Percentiles rank a stretch among this genome's conserved stretches.
These are phyloP conservation scores for Penicillium paxilli DNA, from an alignment of 495 filamentous ascomycete species.

Conservation along the genomic window DNA sequence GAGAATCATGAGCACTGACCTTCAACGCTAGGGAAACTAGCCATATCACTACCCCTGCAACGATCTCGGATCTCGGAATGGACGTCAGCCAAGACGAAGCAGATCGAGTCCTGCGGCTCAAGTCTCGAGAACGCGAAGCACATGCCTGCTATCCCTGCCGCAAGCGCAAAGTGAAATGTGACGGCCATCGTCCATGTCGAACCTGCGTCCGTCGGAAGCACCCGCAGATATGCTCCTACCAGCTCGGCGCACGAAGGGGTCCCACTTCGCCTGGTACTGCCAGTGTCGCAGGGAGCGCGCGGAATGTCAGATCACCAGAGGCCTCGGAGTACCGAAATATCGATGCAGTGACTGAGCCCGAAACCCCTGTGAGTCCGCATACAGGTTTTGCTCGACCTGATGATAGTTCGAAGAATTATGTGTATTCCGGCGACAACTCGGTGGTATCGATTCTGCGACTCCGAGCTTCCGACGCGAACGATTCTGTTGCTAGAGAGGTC, in stretches of 20 bases:
- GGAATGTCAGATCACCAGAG: background rate
- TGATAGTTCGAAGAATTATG: constrained; percentile 39
- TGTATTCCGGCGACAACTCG: constrained; percentile 41
- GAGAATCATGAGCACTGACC: too few relatives aligned
- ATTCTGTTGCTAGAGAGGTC: constrained; percentile 31
- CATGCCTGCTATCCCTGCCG: constrained; percentile 42
- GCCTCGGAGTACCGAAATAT: background rate
- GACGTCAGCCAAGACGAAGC: constrained; percentile 20
- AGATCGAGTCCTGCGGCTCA: constrained; percentile 32
- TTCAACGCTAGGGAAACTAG: background rate
- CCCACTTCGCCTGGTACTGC: background rate
- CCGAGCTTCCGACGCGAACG: constrained; percentile 58
- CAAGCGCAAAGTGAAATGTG: constrained; percentile 45
- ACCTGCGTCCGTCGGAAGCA: constrained; percentile 34
- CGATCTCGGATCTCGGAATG: constrained; percentile 12
- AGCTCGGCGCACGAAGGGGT: background rate
- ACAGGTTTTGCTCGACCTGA: background rate
- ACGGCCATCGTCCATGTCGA: constrained; percentile 30
- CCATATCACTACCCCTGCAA: background rate
- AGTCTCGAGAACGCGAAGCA: constrained; percentile 32
- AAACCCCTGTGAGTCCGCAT: background rate
- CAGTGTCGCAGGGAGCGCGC: background rate
- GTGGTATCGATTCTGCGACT: constrained; percentile 33
- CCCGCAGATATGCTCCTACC: constrained; percentile 38
- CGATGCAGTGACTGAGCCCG: background rate